Conservation (phyloP, 176 grass and related monocot species). For the Phyllostachys edulis region DNA sequence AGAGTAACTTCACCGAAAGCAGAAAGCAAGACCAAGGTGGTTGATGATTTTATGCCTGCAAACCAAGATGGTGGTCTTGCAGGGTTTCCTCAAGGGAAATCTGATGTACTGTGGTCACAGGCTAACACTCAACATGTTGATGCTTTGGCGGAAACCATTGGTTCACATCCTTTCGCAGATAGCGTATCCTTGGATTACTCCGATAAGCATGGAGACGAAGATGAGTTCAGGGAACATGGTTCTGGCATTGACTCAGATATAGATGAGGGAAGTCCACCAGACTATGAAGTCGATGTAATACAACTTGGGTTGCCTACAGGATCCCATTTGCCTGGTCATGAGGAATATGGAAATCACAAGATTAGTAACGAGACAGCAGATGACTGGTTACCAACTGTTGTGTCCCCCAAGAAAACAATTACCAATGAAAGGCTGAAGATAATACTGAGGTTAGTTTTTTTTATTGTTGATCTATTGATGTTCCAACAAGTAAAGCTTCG, state of each 20-base stretch:
- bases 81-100: slow-evolving; percentile 3
- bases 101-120: slow-evolving; percentile 1
- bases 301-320: slow-evolving; percentile 23
- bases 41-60: slow-evolving; percentile 41
- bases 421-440: slow-evolving; percentile 57
- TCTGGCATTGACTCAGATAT: slow-evolving; percentile 25
- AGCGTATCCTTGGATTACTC: slow-evolving; percentile 21
- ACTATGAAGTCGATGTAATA: slow-evolving; percentile 15
- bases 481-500: slow-evolving; percentile 1
- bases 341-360: slow-evolving; percentile 4
- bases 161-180: slow-evolving; percentile 20
- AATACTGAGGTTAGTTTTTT: slow-evolving; percentile 62
- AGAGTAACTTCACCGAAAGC: slow-evolving; percentile 38
- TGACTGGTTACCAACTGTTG: slow-evolving; percentile 19
- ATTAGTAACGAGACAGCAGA: slow-evolving; percentile 16
- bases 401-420: slow-evolving; percentile 40
- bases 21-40: slow-evolving; percentile 10
- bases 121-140: slow-evolving; percentile 21
- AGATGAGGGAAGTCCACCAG: slow-evolving; percentile 30
- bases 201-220: slow-evolving; percentile 32
- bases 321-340: neutral
- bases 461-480: slow-evolving; percentile 25
- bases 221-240: slow-evolving; percentile 31
- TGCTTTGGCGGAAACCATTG: slow-evolving; percentile 25
- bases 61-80: slow-evolving; percentile 12